These are phyloP conservation scores for Sugiyamaella chiloensis DNA, from an alignment of 805 yeast genomes.

Conservation along the genomic window DNA sequence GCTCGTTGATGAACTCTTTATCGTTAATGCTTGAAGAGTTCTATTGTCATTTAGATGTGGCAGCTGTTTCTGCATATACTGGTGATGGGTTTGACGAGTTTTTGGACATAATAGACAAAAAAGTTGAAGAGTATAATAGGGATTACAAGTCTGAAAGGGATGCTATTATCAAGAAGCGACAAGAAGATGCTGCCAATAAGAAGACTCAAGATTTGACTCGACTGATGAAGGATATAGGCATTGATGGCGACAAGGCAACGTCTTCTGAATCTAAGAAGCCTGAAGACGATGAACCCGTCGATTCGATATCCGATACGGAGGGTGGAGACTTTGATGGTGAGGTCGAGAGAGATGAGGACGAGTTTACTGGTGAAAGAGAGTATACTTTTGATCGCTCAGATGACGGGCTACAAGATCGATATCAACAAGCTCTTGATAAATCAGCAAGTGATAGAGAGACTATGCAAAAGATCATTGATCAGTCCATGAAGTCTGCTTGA, in stretches of 20 bases:
- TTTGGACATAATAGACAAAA: slow-evolving; percentile 74
- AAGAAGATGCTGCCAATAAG: slow-evolving; percentile 65
- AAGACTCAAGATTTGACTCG: slow-evolving; percentile 68
- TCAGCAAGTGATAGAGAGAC: slow-evolving; percentile 22
- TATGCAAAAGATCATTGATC: slow-evolving; percentile 18
- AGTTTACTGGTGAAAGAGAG: slow-evolving; percentile 7
- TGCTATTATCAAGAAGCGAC: slow-evolving; percentile 68
- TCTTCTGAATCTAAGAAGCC: slow-evolving; percentile 50
- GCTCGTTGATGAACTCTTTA: slow-evolving; percentile 90
- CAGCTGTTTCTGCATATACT: slow-evolving; percentile 87
- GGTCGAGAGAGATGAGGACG: slow-evolving; percentile 31
- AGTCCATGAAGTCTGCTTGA: background rate
- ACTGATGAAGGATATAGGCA: slow-evolving; percentile 84
- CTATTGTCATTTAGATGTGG: slow-evolving; percentile 87
- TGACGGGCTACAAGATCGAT: slow-evolving; percentile 58
- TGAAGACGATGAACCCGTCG: slow-evolving; percentile 50
- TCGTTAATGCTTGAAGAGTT: slow-evolving; percentile 94
- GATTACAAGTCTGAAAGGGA: slow-evolving; percentile 87
- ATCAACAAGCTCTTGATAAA: slow-evolving; percentile 58
- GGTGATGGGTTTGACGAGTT: slow-evolving; percentile 95
- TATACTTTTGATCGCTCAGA: slow-evolving; percentile 17
- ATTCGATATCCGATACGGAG: slow-evolving; percentile 54
- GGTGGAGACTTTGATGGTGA: slow-evolving; percentile 42
- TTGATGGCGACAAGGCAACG: slow-evolving; percentile 39
- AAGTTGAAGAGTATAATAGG: slow-evolving; percentile 81